Base-by-base conservation (phyloP, 345 rosid species). In the Arabis hirsuta region DNA sequence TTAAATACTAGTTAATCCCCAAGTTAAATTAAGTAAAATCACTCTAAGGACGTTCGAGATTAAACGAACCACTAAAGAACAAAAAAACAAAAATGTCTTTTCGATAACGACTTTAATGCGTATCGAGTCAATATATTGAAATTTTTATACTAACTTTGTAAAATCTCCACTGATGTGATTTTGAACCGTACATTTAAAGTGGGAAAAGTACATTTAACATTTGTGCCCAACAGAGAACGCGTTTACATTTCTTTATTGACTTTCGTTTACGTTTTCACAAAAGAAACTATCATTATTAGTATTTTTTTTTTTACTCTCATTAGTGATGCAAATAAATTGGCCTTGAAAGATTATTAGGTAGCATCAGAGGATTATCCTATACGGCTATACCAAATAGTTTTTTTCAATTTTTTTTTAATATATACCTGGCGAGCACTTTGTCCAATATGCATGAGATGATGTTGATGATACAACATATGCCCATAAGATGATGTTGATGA, bases 11-110 rank as follows among this genome's bases (percentile, higher is more conserved):
- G n/a, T 62, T 32, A 36, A 36, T 9, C 41, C 10, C 8, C 48
- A 29, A 29, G 16, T 16, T 53, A 29, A 36, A 65, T 56, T n/a
- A 13, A 38, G 56, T 51, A 19, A 22, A 56, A 65, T 48, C n/a
- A n/a, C n/a, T n/a, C n/a, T n/a, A n/a, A n/a, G 72, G 62, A 74
- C 78, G 73, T 66, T 74, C 67, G 62, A 74, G 73, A 74, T 51
- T 51, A 67, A 74, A 59, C 50, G 34, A 67, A 52, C 42, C 62
- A 67, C 56, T 60, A 43, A 43, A 60, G 62, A 60, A 74, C 12
- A 50, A 56, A 19, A 42, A 4, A n/a, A 29, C 4, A 55, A 31
- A 46, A 62, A 64, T 51, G 73, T 67, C 39, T 51, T 52, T n/a
- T 60, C 24, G 78, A 67, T 32, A 60, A 53, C 47, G 78, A 74